phyloP scores from a whole-genome alignment of 1,284 basidiomycete genomes.

The Puccinia brachypodii region DNA sequence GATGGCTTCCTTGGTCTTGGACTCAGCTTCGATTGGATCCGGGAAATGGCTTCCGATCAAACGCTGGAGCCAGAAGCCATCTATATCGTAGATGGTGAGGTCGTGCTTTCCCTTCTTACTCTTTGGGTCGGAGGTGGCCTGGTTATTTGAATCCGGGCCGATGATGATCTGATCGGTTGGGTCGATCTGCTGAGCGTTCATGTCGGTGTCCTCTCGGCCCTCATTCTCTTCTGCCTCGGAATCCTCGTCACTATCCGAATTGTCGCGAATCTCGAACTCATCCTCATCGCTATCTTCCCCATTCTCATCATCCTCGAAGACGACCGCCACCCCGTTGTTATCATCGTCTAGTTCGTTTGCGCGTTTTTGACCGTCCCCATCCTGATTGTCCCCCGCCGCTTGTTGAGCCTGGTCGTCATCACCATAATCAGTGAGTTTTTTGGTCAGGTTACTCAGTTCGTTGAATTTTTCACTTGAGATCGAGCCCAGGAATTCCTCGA shows the following conservation, averaged over 20 bases:
- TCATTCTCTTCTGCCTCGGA: conserved; percentile 71
- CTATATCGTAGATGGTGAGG: conserved; percentile 84
- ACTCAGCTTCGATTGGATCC: conserved; percentile 89
- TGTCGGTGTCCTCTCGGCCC: conserved; percentile 67
- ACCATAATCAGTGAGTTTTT: conserved; percentile 95
- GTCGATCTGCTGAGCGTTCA: conserved; percentile 55
- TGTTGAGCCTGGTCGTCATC: conserved; percentile 75
- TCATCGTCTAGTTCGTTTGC: conserved; percentile 70
- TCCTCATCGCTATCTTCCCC: conserved; percentile 81
- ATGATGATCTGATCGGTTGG: conserved; percentile 60
- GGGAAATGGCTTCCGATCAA: conserved; percentile 86
- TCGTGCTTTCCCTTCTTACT: conserved; percentile 39
- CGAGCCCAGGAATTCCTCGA: conserved; percentile 74
- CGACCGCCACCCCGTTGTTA: conserved; percentile 77
- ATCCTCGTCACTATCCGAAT: conserved; percentile 75
- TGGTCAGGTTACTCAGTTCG: conserved; percentile 80
- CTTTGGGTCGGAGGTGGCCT: conserved; percentile 38
- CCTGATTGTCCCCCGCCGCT: conserved; percentile 75
- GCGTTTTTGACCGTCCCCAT: conserved; percentile 63
- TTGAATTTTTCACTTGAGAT: conserved; percentile 76
- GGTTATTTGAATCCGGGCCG: conserved; percentile 57
- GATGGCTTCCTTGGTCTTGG: conserved; percentile 83
- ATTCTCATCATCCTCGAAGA: conserved; percentile 75
- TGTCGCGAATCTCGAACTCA: conserved; percentile 76
- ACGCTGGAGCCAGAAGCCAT: conserved; percentile 98